These are phyloP conservation scores for Diaporthe vexans DNA, from an alignment of 2,329 filamentous ascomycete species.

Conservation along the genomic window DNA sequence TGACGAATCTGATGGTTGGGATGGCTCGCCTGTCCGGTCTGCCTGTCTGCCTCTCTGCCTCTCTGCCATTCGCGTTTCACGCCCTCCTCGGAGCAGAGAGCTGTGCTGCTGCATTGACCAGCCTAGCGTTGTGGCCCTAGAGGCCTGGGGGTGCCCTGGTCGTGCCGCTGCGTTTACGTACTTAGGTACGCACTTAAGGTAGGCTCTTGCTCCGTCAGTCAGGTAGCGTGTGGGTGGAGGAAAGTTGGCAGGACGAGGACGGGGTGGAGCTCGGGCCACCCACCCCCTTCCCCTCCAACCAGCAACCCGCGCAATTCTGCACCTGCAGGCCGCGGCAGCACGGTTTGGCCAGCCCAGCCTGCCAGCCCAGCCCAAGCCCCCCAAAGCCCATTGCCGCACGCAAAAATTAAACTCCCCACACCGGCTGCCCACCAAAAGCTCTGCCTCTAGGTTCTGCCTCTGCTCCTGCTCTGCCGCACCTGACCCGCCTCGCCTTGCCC, in stretches of 20 bases:
- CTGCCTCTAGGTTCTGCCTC: slow-evolving; percentile 28
- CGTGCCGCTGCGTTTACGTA: background rate
- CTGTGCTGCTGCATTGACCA: slow-evolving; percentile 20
- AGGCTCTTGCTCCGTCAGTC: no score
- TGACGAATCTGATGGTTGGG: slow-evolving; percentile 26
- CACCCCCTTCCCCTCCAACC: slow-evolving; percentile 12
- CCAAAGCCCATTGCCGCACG: slow-evolving; percentile 31
- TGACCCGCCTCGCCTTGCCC: slow-evolving; percentile 22
- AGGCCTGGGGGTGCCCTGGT: background rate
- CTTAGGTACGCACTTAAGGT: no score
- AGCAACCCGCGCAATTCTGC: background rate
- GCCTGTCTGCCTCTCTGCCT: background rate
- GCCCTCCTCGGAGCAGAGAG: background rate
- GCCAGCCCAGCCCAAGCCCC: background rate
- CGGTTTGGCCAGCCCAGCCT: slow-evolving; percentile 17
- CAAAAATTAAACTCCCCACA: slow-evolving; percentile 41
- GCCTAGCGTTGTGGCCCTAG: background rate
- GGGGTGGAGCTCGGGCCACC: slow-evolving; percentile 38
- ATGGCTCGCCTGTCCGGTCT: slow-evolving; percentile 6
- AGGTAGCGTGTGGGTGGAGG: background rate
- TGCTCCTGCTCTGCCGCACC: slow-evolving; percentile 29
- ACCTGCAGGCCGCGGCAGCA: slow-evolving; percentile 29
- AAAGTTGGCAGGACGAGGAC: no score
- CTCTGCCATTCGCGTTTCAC: background rate
- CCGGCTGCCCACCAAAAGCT: slow-evolving; percentile 39